phyloP scores from a whole-genome alignment of 371 early-diverging fungal species.

The Rhizopus sp. region DNA sequence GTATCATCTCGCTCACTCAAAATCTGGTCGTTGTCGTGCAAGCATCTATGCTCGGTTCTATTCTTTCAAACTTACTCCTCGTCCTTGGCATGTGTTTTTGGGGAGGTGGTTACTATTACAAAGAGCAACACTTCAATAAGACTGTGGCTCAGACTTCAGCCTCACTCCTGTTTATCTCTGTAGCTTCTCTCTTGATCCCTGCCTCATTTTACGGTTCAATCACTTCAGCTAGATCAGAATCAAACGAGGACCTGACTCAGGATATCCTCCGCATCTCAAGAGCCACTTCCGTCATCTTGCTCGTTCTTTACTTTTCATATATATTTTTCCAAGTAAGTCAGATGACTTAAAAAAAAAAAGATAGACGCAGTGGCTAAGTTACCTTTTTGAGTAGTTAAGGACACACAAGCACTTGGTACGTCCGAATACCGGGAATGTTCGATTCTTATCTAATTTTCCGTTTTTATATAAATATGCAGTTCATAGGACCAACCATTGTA shows the following conservation, averaged over 20 bases:
- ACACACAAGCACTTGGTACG: constrained; percentile 68
- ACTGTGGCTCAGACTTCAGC: constrained; percentile 82
- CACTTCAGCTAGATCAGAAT: constrained; percentile 10
- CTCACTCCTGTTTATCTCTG: constrained; percentile 74
- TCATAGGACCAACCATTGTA: constrained; percentile 15
- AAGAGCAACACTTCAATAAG: constrained; percentile 73
- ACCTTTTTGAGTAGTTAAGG: constrained; percentile 41
- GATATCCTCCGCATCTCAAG: constrained; percentile 66
- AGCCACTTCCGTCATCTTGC: constrained; percentile 71
- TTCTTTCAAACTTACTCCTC: constrained; percentile 83
- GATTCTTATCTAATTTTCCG: constrained; percentile 1
- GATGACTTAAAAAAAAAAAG: not conserved
- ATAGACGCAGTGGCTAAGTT: constrained; percentile 1
- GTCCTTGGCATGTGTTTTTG: constrained; percentile 81
- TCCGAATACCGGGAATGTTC: too few species aligned
- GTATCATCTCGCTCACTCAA: constrained; percentile 74
- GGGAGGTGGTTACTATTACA: constrained; percentile 71
- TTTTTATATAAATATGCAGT: constrained; percentile 13
- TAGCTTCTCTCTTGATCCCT: constrained; percentile 76
- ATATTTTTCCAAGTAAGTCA: constrained; percentile 70
- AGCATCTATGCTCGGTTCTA: constrained; percentile 85
- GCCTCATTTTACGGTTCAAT: constrained; percentile 70
- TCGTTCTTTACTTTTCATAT: constrained; percentile 73
- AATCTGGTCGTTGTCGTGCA: constrained; percentile 82
- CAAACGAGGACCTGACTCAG: constrained; percentile 8